Evolutionary conservation across 1,139 yeast genomes (phyloP), one percentile per base, ranked within the genome.

Genomic region (Insectozyma bohioensis): DNA sequence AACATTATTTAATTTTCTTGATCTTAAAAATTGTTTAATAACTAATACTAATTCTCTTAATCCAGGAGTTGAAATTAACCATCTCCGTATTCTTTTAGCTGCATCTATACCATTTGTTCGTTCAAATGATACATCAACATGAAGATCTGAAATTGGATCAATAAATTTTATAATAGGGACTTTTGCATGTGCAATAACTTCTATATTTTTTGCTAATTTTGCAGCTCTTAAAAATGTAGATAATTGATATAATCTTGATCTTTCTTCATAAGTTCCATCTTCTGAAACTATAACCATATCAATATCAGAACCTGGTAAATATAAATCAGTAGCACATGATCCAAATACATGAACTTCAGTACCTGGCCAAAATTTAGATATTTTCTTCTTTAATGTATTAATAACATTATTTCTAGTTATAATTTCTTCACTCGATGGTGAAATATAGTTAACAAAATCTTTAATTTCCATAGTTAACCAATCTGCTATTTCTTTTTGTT

Each of bases 131-230:
- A 94, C 72, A 61, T 94, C 99, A 23, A 94, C 80, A 45, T 86
- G 90, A 25, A 90, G 77, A 16, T 75, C 72, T 3, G 92, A 78
- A 11, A 56, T 51, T 0, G 82, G 79, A 46, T 92, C 98, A 8
- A 84, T 81, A 57, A 90, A 87, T 57, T 94, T 94, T 54, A 94
- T 85, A 46, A 94, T 92, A 1, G 99, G 99, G 7, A 94, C 98
- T 43, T 92, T 80, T 2, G 98, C 95, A 43, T 80, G 81, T 1
- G 96, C 88, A 35, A 94, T 84, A 6, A 92, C 95, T 51, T 86
- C 95, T 20, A 90, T 83, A 31, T 79, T 75, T 28, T 72, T 70
- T 4, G 95, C 95, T 23, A 87, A 58, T 7, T 73, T 72, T 35
- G 72, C 66, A 23, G 72, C 67, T 48, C 88, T 74, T 39, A 90